Evolutionary conservation across 2,329 filamentous ascomycete species (phyloP).

Genomic region (Ophiostoma piceae): DNA sequence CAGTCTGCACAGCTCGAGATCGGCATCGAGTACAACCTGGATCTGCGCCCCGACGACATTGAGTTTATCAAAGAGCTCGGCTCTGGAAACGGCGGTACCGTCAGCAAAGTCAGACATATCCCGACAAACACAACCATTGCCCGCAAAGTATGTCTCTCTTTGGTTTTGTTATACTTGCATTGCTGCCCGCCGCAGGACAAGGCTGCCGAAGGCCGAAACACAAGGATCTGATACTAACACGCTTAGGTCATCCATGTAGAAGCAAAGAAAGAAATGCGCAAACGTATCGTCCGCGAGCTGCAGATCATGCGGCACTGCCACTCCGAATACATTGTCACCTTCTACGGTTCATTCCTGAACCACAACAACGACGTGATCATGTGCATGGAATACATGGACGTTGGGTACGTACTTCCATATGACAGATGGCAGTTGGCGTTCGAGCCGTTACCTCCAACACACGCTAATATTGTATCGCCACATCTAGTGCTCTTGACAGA

Average conservation of each 20-base stretch:
- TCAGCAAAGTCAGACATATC: slow-evolving; percentile 95
- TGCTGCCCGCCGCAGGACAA: neutral
- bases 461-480: slow-evolving; percentile 15
- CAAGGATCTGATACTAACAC: neutral
- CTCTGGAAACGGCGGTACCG: slow-evolving; percentile 92
- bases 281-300: slow-evolving; percentile 92
- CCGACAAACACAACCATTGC: slow-evolving; percentile 96
- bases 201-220: slow-evolving; percentile 8
- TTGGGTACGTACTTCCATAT: slow-evolving; percentile 61
- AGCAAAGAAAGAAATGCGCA: slow-evolving; percentile 93
- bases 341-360: slow-evolving; percentile 95
- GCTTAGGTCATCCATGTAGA: slow-evolving; percentile 94
- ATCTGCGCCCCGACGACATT: slow-evolving; percentile 85
- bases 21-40: slow-evolving; percentile 92
- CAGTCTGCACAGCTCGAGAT: slow-evolving; percentile 76
- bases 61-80: slow-evolving; percentile 92
- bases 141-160: slow-evolving; percentile 64
- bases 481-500: slow-evolving; percentile 70
- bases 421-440: neutral
- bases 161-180: neutral
- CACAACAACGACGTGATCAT: slow-evolving; percentile 97
- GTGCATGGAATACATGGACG: slow-evolving; percentile 99
- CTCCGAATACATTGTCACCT: slow-evolving; percentile 93
- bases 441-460: neutral
- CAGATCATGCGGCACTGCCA: slow-evolving; percentile 99